These are phyloP conservation scores for Bipolaris sorokiniana DNA, from an alignment of 2,329 filamentous ascomycete genomes.

Conservation along the genomic window DNA sequence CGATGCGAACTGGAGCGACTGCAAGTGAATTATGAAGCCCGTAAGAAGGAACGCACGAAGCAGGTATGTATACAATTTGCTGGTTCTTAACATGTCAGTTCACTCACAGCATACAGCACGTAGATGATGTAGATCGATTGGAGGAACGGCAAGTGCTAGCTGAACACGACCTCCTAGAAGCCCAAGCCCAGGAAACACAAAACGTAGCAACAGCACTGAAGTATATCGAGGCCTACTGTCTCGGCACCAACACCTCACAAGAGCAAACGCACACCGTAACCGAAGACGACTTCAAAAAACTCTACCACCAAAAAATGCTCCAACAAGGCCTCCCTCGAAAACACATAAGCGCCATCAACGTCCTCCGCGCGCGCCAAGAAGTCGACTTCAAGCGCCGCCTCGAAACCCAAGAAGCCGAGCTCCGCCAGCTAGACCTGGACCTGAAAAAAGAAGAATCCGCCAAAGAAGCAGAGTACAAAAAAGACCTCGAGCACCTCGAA, in stretches of 20 bases:
- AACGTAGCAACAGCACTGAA: constrained; percentile 55
- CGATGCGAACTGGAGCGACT: constrained; percentile 31
- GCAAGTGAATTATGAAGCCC: constrained; percentile 27
- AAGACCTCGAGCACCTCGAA: constrained; percentile 46
- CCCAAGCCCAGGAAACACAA: constrained; percentile 51
- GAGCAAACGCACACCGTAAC: constrained; percentile 48
- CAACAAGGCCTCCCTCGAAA: constrained; percentile 51
- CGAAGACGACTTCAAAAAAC: constrained; percentile 52
- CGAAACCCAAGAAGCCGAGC: constrained; percentile 50
- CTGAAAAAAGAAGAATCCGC: constrained; percentile 44
- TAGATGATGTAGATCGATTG: constrained; percentile 48
- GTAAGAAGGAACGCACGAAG: constrained; percentile 30
- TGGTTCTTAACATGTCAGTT: constrained; percentile 8
- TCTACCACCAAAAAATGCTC: constrained; percentile 49
- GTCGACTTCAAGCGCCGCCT: constrained; percentile 45
- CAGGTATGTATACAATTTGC: constrained; percentile 30
- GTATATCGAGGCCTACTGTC: constrained; percentile 58
- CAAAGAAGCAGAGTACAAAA: constrained; percentile 40
- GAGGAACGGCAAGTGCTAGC: constrained; percentile 54
- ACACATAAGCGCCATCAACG: constrained; percentile 56
- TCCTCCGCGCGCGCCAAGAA: constrained; percentile 54
- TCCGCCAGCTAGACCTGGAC: constrained; percentile 43
- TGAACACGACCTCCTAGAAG: constrained; percentile 51
- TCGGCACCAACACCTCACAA: constrained; percentile 40
- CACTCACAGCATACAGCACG: constrained; percentile 44